phyloP scores from a whole-genome alignment of 2,329 filamentous ascomycete species.

The Dendryphion nanum region DNA sequence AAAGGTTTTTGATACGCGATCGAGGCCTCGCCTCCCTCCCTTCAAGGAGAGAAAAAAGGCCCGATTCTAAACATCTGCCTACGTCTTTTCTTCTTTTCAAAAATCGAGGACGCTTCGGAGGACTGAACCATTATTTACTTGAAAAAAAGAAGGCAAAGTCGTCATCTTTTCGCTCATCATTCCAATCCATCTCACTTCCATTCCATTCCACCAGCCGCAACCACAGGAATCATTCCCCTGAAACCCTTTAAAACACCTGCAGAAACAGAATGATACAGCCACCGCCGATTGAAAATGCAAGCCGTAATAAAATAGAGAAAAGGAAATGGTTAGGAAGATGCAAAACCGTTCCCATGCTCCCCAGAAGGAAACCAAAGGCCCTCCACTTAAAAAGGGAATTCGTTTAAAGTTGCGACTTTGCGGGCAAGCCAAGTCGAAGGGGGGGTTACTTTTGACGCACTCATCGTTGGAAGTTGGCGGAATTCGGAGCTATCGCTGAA shows the following conservation, averaged over 20 bases:
- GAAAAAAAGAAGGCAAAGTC: constrained; percentile 3
- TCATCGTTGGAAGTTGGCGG: constrained; percentile 22
- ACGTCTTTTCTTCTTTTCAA: no score
- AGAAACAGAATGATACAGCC: constrained; percentile 38
- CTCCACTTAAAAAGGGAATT: constrained; percentile 23
- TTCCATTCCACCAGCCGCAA: no score
- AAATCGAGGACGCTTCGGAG: no score
- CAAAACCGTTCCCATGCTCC: constrained; percentile 25
- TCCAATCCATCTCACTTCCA: no score
- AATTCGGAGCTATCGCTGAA: constrained; percentile 21
- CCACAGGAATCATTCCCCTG: constrained; percentile 8
- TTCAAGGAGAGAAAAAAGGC: no score
- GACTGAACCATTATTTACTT: not conserved
- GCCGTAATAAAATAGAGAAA: constrained; percentile 22
- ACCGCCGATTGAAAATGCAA: constrained; percentile 40
- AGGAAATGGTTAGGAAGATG: constrained; percentile 15
- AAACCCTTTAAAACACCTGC: constrained; percentile 27
- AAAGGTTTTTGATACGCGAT: no score
- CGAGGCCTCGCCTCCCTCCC: no score
- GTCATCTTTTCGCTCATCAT: constrained; percentile 14
- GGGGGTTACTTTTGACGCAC: constrained; percentile 3
- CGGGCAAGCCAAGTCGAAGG: constrained; percentile 9
- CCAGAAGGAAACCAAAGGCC: constrained; percentile 19
- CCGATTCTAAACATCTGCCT: no score
- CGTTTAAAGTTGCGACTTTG: constrained; percentile 18